These are phyloP conservation scores for Dendrocalamus latiflorus DNA, from an alignment of 202 grass and related monocot genomes.

Conservation along the genomic window DNA sequence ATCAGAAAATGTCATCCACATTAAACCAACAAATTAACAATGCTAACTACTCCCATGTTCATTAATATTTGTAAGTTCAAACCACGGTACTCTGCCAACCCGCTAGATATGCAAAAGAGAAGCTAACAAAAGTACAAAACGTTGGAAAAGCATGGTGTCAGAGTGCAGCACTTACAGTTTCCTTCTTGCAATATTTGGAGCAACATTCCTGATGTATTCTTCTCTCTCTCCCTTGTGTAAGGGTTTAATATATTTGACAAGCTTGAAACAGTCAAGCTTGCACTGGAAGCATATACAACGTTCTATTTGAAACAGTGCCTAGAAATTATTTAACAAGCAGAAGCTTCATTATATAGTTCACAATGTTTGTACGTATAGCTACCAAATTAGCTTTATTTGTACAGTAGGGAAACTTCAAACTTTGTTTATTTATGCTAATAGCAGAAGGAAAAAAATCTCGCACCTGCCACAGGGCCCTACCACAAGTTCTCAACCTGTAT, in stretches of 20 bases:
- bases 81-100: background rate
- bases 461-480: too few relatives aligned
- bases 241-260: conserved; percentile 43
- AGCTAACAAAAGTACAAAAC: background rate
- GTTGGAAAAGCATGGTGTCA: conserved; percentile 21
- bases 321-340: conserved; percentile 28
- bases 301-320: conserved; percentile 93
- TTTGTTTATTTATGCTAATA: background rate
- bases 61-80: background rate
- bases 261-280: conserved; percentile 77
- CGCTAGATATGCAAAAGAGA: background rate
- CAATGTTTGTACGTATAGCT: background rate
- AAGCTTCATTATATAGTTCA: conserved; percentile 26
- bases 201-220: too few relatives aligned
- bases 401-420: background rate
- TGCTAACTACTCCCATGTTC: background rate
- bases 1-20: background rate
- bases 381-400: background rate
- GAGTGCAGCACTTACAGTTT: conserved; percentile 52
- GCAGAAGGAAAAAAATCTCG: background rate
- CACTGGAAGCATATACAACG: conserved; percentile 69
- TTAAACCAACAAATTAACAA: conserved; percentile 25
- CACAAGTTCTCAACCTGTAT: too few relatives aligned
- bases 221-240: too few relatives aligned
- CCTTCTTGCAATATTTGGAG: too few relatives aligned